A percentile compares a stretch with the other conserved stretches of the same genome.
Conservation (phyloP, 306 rosid species). For the Fagus sylvatica region DNA sequence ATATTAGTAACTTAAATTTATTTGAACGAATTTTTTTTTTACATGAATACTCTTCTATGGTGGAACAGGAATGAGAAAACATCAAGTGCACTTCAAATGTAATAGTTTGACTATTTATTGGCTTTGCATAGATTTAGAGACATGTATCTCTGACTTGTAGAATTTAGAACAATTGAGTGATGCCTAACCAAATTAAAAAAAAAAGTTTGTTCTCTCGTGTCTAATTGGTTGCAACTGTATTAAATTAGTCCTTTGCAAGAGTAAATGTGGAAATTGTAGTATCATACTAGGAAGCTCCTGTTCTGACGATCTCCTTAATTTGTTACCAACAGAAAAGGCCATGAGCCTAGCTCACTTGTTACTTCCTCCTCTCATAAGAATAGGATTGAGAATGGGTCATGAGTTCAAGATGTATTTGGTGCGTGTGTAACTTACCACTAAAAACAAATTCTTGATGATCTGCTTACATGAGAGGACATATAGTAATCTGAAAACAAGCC, state of each 20-base stretch:
- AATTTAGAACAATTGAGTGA: neutral
- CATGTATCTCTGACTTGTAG: neutral
- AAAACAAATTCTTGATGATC: conserved; percentile 7
- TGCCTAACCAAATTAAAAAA: neutral
- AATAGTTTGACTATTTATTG: neutral
- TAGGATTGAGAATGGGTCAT: no score
- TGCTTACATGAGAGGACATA: conserved; percentile 16
- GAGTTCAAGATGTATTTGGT: no score
- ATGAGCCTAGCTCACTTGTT: no score
- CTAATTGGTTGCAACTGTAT: neutral
- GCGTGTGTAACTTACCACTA: no score
- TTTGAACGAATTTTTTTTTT: no score
- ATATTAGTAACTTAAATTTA: neutral
- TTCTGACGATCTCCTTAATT: conserved; percentile 21
- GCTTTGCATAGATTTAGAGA: neutral
- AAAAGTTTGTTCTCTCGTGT: neutral
- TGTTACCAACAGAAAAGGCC: no score
- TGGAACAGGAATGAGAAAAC: neutral
- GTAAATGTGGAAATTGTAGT: neutral
- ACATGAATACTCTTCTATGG: no score
- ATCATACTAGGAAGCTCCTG: neutral
- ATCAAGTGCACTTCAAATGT: neutral
- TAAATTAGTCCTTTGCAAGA: neutral
- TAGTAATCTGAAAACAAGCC: conserved; percentile 20
- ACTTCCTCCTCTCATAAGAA: no score